Base-by-base conservation (phyloP, 2,329 filamentous ascomycete genomes). In the Sordariomycetes sp. region DNA sequence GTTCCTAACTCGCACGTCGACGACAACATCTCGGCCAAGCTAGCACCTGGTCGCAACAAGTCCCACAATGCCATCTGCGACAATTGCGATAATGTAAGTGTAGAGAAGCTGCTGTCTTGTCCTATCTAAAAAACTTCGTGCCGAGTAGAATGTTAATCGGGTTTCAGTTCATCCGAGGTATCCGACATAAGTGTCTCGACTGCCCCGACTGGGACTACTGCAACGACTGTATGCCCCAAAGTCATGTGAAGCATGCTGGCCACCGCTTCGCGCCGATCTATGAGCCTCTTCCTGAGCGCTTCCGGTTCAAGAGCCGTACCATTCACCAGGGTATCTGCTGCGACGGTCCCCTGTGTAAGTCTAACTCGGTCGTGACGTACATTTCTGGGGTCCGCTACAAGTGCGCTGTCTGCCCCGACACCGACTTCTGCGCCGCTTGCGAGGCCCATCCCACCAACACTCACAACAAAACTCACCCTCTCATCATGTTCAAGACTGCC, bases 201-300 rank as follows among this genome's bases (percentile, higher is more conserved):
- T 99, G 94, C 76, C 94, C 95, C 51, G 94, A 99, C 70, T 99
- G 90, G 87, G 94, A 99, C 67, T 97, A 89, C 74, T 99, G 94
- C 76, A 78, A 80, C 25, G 76, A 81, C 10, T 99, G 95, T 71
- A 71, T 89, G 59, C 72, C 77, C 64, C 81, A 78, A 62, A 86
- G 89, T 52, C 70, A 73, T 60, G 78, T 82, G 64, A 82, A 80
- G 54, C 95, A 99, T 69, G 83, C 89, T 20, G 78, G 80, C 58
- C 94, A 99, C 70, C 87, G 91, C 62, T 97, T 99, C 67, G 89
- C 89, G 13, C 83, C 90, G 50, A 80, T 99, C 62, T 96, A 94
- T 65, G 87, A 90, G 64, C 82, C 86, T 22, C 76, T 89, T 15
- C 62, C 60, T 0, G 62, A 64, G 51, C 61, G 28, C 62, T 58